These are phyloP conservation scores for Allium fistulosum DNA, from an alignment of 106 monocot species.

Conservation along the genomic window DNA sequence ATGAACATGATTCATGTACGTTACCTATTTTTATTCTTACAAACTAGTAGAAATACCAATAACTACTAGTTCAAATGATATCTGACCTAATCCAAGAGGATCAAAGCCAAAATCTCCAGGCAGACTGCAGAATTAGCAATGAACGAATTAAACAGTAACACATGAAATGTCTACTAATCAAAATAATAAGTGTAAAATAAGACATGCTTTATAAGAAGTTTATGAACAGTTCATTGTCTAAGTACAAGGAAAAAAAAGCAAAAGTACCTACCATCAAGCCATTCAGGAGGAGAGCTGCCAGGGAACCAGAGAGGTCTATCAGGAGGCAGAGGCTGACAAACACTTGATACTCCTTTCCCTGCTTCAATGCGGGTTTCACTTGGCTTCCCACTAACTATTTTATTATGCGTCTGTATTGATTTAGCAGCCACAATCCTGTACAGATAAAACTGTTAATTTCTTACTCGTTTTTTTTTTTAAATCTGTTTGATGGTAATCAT, in stretches of 20 bases:
- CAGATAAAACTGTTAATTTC: too few species aligned
- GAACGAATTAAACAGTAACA: background rate
- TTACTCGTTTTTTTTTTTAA: too few species aligned
- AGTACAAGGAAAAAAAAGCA: background rate
- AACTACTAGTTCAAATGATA: slow-evolving; percentile 40
- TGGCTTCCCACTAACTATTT: slow-evolving; percentile 5
- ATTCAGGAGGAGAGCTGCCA: slow-evolving; percentile 80
- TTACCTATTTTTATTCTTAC: slow-evolving; percentile 57
- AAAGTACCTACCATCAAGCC: slow-evolving; percentile 89
- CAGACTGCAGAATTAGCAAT: slow-evolving; percentile 32
- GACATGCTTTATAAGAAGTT: slow-evolving; percentile 51
- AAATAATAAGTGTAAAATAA: slow-evolving; percentile 49
- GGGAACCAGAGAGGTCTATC: slow-evolving; percentile 93
- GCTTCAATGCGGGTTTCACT: slow-evolving; percentile 13
- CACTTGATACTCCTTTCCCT: slow-evolving; percentile 67
- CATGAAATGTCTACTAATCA: slow-evolving; percentile 30
- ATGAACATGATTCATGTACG: slow-evolving; percentile 33
- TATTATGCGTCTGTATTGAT: background rate
- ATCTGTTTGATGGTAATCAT: background rate
- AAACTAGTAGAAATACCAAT: slow-evolving; percentile 47
- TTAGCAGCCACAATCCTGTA: too few species aligned
- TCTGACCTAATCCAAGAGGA: slow-evolving; percentile 90
- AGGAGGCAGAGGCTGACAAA: slow-evolving; percentile 77
- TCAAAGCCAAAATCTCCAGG: slow-evolving; percentile 92
- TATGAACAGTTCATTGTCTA: slow-evolving; percentile 22